Evolutionary conservation across 805 yeast genomes (phyloP).

Genomic region (Saccharomycopsis guyanensis): DNA sequence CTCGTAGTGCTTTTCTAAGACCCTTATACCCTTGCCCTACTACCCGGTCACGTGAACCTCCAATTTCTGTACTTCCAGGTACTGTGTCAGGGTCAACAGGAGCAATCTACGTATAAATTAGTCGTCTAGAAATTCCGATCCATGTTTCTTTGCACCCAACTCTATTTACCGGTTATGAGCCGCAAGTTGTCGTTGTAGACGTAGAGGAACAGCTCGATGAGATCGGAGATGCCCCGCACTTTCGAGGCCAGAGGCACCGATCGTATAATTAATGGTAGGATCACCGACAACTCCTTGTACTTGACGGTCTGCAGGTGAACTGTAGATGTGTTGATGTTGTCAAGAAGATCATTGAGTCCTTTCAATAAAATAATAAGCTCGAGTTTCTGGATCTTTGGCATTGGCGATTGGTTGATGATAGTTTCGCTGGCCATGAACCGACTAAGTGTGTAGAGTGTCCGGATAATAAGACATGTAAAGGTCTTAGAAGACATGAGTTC

Average conservation of each 20-base stretch:
- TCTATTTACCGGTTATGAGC: not conserved
- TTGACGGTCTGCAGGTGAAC: not conserved
- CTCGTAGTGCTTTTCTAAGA: too few relatives aligned
- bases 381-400: constrained; percentile 52
- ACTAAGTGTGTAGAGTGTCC: constrained; percentile 55
- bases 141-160: too few relatives aligned
- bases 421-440: constrained; percentile 57
- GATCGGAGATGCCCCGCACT: constrained; percentile 9
- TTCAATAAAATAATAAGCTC: constrained; percentile 47
- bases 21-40: too few relatives aligned
- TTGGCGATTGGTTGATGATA: constrained; percentile 54
- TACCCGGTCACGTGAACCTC: too few relatives aligned
- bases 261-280: constrained; percentile 16
- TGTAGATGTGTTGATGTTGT: constrained; percentile 10
- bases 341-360: constrained; percentile 33
- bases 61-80: too few relatives aligned
- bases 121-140: too few relatives aligned
- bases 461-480: constrained; percentile 43
- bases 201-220: constrained; percentile 12
- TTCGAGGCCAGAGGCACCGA: constrained; percentile 6
- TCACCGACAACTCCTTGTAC: constrained; percentile 4
- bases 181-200: constrained; percentile 2
- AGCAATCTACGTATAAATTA: too few relatives aligned
- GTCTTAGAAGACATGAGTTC: constrained; percentile 26
- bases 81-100: too few relatives aligned